phyloP scores from a whole-genome alignment of 2,329 filamentous ascomycete genomes.

The Nothomitra cinnamomea region DNA sequence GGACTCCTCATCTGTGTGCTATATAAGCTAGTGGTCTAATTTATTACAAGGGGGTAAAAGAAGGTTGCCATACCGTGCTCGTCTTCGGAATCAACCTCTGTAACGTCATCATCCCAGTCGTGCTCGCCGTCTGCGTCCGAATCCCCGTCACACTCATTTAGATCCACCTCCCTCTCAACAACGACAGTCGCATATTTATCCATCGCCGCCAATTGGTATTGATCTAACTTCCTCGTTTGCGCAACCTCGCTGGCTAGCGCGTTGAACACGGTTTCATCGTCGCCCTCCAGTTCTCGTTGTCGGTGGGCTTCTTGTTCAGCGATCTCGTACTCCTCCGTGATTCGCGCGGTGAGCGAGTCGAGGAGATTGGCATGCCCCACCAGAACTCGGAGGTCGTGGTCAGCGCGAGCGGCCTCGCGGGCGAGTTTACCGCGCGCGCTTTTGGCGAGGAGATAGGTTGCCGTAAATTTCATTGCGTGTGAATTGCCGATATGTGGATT shows the following conservation, averaged over 20 bases:
- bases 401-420: constrained; percentile 69
- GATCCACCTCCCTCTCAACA: too few species aligned
- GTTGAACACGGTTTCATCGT: constrained; percentile 76
- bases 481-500: too few species aligned
- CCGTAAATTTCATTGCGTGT: constrained; percentile 98
- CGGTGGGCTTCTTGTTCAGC: too few species aligned
- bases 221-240: constrained; percentile 24
- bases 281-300: constrained; percentile 90
- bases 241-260: constrained; percentile 67
- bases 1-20: constrained; percentile 47
- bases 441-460: constrained; percentile 96
- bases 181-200: too few species aligned
- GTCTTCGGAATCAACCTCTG: too few species aligned
- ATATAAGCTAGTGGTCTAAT: constrained; percentile 58
- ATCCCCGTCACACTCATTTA: too few species aligned
- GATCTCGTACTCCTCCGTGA: too few species aligned
- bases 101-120: too few species aligned
- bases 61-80: too few species aligned
- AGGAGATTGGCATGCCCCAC: constrained; percentile 98
- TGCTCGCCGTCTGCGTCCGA: too few species aligned
- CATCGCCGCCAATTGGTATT: constrained; percentile 1
- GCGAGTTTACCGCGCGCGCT: constrained; percentile 94
- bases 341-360: constrained; percentile 79
- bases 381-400: constrained; percentile 87
- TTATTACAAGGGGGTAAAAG: too few species aligned